Base-by-base conservation (phyloP, 1,139 yeast genomes). In the Scheffersomyces illinoinensis region DNA sequence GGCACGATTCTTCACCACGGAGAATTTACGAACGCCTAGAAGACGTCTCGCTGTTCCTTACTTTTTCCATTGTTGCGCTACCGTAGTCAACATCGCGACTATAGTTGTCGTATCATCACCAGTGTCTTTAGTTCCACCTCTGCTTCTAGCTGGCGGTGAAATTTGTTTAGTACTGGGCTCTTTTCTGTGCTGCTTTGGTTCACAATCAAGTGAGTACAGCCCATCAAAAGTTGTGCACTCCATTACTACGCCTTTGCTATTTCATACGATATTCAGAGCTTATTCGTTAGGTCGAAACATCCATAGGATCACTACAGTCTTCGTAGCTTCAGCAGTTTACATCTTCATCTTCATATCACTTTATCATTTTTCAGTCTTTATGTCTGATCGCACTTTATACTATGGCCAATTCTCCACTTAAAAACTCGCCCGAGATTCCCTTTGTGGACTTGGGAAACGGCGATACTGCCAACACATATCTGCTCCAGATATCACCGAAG, bases 401-500 rank as follows among this genome's bases (percentile, higher is more conserved):
- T 12, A 33, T 33, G 43, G 43, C 43, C 10, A 33, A 33, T 14
- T 33, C 43, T 33, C 43, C 43, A 33, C 43, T 33, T 10, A 33
- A 33, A 33, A 33, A 12, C 43, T 33, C 43, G 17, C 43, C 43
- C 43, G 43, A 33, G 4, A 33, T 33, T 17, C 43, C 43, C 1
- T 33, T 12, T 12, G 43, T 14, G 43, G 43, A 33, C 43, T 33
- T 14, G 43, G 43, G 17, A 12, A 48, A 24, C 8, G 51, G 51
- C 24, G 51, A 48, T 48, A 48, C 21, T 24, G 51, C 51, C 7
- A 48, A 24, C 18, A 47, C 48, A 21, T 39, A n/a, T 47, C 61
- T 48, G 18, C 58, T 61, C 19, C 54, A 52, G 23, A 61, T 64
- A 6, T 64, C 63, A 5, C 62, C 62, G 6, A 26, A 47, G 33